Evolutionary conservation across 2,329 filamentous ascomycete genomes (phyloP).

Genomic region (Xylaria sp.): DNA sequence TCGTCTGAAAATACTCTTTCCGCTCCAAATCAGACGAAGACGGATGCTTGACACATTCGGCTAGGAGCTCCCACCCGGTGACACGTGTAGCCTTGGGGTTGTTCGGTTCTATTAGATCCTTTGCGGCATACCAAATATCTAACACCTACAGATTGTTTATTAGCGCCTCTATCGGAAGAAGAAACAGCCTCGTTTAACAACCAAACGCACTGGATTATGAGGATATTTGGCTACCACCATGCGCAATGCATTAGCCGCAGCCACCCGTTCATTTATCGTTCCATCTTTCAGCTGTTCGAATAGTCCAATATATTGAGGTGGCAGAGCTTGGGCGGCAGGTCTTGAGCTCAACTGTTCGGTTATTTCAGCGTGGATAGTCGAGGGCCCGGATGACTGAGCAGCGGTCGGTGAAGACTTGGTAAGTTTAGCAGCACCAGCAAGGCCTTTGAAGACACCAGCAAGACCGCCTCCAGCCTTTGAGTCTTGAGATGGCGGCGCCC

Average conservation of each 20-base stretch:
- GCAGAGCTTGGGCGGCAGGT: constrained; percentile 57
- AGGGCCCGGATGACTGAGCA: constrained; percentile 53
- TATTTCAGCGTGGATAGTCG: constrained; percentile 52
- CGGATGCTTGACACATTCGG: constrained; percentile 71
- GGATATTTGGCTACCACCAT: constrained; percentile 68
- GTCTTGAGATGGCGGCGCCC: constrained; percentile 63
- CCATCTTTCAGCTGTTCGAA: constrained; percentile 67
- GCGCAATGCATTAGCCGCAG: constrained; percentile 68
- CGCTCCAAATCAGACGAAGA: constrained; percentile 74
- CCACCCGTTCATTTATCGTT: constrained; percentile 63
- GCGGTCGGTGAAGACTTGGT: constrained; percentile 62
- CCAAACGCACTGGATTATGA: constrained; percentile 58
- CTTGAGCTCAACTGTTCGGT: constrained; percentile 60
- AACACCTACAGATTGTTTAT: constrained; percentile 52
- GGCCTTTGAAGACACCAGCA: constrained; percentile 71
- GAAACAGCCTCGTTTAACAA: neutral
- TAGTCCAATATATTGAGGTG: constrained; percentile 63
- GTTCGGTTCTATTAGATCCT: constrained; percentile 69
- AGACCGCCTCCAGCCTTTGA: constrained; percentile 66
- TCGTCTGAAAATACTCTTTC: constrained; percentile 71
- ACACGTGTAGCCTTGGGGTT: constrained; percentile 65
- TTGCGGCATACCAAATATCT: constrained; percentile 73
- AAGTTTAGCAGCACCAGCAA: constrained; percentile 65
- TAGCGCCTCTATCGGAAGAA: constrained; percentile 10
- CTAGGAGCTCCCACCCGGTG: constrained; percentile 74